Conservation (phyloP, 768 basidiomycete species). For the Termitomyces sp. region DNA sequence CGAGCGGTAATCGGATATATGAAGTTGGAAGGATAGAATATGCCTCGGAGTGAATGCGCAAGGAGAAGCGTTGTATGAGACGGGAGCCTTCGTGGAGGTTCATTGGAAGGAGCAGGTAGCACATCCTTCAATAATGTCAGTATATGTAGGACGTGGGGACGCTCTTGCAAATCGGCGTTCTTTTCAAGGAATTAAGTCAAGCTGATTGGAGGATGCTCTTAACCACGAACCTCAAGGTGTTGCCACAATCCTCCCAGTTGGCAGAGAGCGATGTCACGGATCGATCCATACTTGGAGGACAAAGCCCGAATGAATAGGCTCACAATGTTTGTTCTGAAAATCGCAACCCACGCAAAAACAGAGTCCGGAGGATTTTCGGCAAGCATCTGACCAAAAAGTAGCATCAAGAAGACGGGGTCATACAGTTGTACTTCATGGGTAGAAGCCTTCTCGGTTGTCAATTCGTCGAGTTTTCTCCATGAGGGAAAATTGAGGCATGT, state of each 20-base stretch:
- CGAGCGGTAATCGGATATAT: conserved; percentile 82
- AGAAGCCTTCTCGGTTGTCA: conserved; percentile 19
- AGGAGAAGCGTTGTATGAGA: conserved; percentile 78
- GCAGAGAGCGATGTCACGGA: conserved; percentile 57
- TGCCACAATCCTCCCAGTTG: conserved; percentile 60
- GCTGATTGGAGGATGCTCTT: not conserved
- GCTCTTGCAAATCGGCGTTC: conserved; percentile 72
- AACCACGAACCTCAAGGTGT: conserved; percentile 52
- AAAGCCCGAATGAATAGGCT: conserved; percentile 69
- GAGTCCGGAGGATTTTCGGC: conserved; percentile 51
- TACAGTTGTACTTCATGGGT: conserved; percentile 47
- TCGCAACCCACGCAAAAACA: conserved; percentile 76
- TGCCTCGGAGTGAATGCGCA: conserved; percentile 71
- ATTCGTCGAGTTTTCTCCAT: conserved; percentile 48
- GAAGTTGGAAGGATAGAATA: conserved; percentile 86
- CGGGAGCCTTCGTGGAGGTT: conserved; percentile 54
- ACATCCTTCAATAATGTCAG: conserved; percentile 61
- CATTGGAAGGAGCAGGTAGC: conserved; percentile 36
- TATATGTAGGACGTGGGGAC: conserved; percentile 66
- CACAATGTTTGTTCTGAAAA: conserved; percentile 78
- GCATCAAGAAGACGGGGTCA: conserved; percentile 74
- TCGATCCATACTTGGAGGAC: conserved; percentile 54
- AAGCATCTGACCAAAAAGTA: conserved; percentile 65
- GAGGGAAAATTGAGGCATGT: conserved; percentile 70
- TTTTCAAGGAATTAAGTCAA: conserved; percentile 14